phyloP scores from a whole-genome alignment of 352 stramenopile species.

The Phytophthora constricta region DNA sequence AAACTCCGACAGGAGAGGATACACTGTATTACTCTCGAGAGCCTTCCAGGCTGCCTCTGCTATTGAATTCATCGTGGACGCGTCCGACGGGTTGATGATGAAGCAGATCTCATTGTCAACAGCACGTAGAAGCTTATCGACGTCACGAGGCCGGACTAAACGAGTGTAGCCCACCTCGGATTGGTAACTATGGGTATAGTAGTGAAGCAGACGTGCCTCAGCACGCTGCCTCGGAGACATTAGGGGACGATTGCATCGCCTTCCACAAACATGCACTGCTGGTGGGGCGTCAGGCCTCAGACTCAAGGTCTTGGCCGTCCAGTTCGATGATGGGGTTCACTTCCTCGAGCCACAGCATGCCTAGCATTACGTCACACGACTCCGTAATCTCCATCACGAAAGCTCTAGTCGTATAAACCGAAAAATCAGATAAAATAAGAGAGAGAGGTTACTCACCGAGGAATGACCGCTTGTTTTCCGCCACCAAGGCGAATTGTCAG shows the following conservation, averaged over 20 bases:
- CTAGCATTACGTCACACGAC: constrained; percentile 9
- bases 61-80: neutral
- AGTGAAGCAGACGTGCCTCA: neutral
- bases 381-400: constrained; percentile 23
- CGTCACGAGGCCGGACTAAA: neutral
- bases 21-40: neutral
- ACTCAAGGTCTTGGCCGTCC: neutral
- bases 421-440: constrained; percentile 4
- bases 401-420: constrained; percentile 2
- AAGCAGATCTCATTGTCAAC: constrained; percentile 18
- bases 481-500: constrained; percentile 4
- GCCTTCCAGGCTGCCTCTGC: neutral
- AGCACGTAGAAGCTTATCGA: constrained; percentile 1
- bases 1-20: neutral
- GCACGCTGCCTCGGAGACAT: neutral
- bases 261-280: neutral
- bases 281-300: neutral
- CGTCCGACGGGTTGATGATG: neutral
- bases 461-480: constrained; percentile 4
- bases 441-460: constrained; percentile 3
- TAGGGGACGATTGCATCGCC: neutral
- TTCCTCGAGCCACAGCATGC: constrained; percentile 16
- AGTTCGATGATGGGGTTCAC: constrained; percentile 14
- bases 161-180: constrained; percentile 5
- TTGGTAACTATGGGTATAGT: neutral